Evolutionary conservation across 371 early-diverging fungal genomes (phyloP).

Genomic region (Choanephora cucurbitarum): DNA sequence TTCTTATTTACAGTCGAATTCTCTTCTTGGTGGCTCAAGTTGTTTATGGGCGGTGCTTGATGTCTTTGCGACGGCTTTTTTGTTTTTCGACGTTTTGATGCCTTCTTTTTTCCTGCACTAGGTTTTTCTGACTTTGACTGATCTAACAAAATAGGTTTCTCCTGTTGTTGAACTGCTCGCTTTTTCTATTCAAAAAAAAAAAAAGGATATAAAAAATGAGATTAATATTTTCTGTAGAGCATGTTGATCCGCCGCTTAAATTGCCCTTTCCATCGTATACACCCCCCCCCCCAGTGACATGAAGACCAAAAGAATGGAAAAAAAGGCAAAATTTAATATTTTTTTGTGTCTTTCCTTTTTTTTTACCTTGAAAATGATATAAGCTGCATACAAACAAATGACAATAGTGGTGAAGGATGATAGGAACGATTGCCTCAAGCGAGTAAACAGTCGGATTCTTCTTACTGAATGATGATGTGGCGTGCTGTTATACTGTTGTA

Average conservation of each 20-base stretch:
- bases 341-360: background rate
- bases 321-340: background rate
- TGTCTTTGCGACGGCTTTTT: slow-evolving; percentile 2
- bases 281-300: slow-evolving; percentile 12
- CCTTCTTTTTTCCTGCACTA: slow-evolving; percentile 3
- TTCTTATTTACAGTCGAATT: slow-evolving; percentile 7
- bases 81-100: slow-evolving; percentile 7
- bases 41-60: background rate
- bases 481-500: slow-evolving; percentile 4
- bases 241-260: slow-evolving; percentile 11
- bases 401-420: slow-evolving; percentile 2
- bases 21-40: background rate
- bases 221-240: background rate
- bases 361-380: slow-evolving; percentile 22
- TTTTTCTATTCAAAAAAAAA: slow-evolving; percentile 1
- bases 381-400: slow-evolving; percentile 13
- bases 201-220: background rate
- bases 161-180: background rate
- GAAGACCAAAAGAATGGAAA: slow-evolving; percentile 1
- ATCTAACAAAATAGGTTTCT: background rate
- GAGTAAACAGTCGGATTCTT: slow-evolving; percentile 12
- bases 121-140: slow-evolving; percentile 1
- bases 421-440: slow-evolving; percentile 15
- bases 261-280: slow-evolving; percentile 1
- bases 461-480: slow-evolving; percentile 4